Evolutionary conservation across 768 basidiomycete genomes (phyloP), one percentile per base, ranked within the genome.

Genomic region (Grammothele lineata): DNA sequence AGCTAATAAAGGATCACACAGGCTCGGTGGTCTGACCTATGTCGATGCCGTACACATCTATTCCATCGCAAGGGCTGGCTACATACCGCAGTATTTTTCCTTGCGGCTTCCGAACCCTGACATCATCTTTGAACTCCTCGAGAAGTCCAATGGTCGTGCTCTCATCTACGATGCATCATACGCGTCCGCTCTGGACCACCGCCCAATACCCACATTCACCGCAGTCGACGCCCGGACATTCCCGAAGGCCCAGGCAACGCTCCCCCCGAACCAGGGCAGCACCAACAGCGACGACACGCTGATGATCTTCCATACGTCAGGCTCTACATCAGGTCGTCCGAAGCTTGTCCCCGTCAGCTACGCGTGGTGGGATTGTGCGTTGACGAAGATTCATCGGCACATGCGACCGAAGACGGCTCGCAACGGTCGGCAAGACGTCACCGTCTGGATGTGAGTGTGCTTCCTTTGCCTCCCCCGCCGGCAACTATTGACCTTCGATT

Each of bases 261-360:
- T 84, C 6, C 77, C 80, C n/a, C 68, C 67, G 23, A 46, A 49
- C 14, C 18, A 19, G 7, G 43, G 23, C 32, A 65, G 57, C 44
- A 61, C 47, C 42, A 55, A 54, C 45, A 67, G 61, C 26, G 61
- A 69, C 54, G 80, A 83, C 45, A 64, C 67, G 19, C 71, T 76
- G 39, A 80, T 88, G 70, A 70, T 87, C 47, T 88, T 88, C 70
- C 87, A 87, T 61, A 88, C 87, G 11, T 83, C 81, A 48, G 87
- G 87, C 11, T 88, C 86, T 40, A 89, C 87, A 11, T 89, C 86
- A 21, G 87, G 86, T 43, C 83, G 79, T 56, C 87, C 87, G 1
- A 89, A 87, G 57, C 80, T 89, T 30, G 82, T 90, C 0, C 85
- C 82, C 17, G 81, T 81, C 62, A 85, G 69, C 59, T 80, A 77